Base-by-base conservation (phyloP, 2,329 filamentous ascomycete species). In the Xenoacremonium recifei region DNA sequence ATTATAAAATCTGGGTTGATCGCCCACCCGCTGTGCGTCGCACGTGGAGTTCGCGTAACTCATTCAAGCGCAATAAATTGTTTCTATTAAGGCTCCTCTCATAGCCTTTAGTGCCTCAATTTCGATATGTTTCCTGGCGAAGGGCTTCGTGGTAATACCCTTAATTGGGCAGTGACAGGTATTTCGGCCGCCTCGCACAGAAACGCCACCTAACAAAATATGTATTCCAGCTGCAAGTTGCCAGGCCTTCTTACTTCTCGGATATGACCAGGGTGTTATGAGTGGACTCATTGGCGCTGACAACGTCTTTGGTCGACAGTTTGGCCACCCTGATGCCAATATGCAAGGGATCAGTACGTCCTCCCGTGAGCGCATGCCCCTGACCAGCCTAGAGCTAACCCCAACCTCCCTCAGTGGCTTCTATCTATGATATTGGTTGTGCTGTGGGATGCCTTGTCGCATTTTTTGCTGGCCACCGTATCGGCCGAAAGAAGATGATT, bases 401-500 rank as follows among this genome's bases (percentile, higher is more conserved):
- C 33, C 21, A 35, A 35, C 34, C 19, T 11, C 10, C 15, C 11
- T 15, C 16, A 36, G 34, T 66, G 31, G 58, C 55, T 1, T 51
- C 60, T 1, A 41, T 65, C 5, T 66, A 65, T 47, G 59, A 66
- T 44, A 65, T 67, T 29, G 61, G 64, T 20, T 63, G 57, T 42
- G 60, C 54, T 3, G 23, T 50, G 10, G 62, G 64, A 11, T 62
- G 55, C 40, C 48, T 66, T 7, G 38, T 58, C 6, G 56, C 51
- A n/a, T 13, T 60, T 59, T 59, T 68, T 42, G 49, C 71, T 39
- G 60, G 71, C 38, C 62, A 75, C 45, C 49, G 60, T 15, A 45
- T 73, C 15, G 71, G 73, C 37, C 60, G 71, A 18, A 66, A 62
- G 48, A 61, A 53, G 4, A 67, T 67, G 54, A 67, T 73, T 16